phyloP scores from a whole-genome alignment of 2,329 filamentous ascomycete species.

The Dichotomopilus funicola region DNA sequence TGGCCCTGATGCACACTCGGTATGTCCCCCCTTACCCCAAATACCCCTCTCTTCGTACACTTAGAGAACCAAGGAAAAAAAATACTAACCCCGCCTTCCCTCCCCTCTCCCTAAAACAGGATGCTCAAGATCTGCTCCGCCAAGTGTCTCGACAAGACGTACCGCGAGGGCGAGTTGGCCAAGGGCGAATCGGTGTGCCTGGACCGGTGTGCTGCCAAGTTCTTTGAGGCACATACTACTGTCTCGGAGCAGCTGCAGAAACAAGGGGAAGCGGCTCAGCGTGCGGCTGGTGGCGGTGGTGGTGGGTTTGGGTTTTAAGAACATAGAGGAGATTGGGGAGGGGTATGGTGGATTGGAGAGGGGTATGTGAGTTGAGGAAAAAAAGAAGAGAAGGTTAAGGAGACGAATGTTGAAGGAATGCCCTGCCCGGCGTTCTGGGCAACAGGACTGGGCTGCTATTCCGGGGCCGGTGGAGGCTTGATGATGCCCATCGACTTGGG shows the following conservation, averaged over 20 bases:
- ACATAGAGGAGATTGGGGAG: not conserved
- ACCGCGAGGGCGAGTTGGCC: constrained; percentile 94
- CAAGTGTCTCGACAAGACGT: constrained; percentile 89
- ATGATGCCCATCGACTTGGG: no score
- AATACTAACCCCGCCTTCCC: not conserved
- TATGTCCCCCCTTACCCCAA: constrained; percentile 37
- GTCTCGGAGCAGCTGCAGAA: constrained; percentile 94
- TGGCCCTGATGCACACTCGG: constrained; percentile 98
- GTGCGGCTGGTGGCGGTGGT: constrained; percentile 11
- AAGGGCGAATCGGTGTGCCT: constrained; percentile 98
- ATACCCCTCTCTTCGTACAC: not conserved
- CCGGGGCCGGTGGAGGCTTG: no score
- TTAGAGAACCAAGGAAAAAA: not conserved
- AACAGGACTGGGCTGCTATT: no score
- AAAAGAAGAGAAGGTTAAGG: not conserved
- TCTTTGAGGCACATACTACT: constrained; percentile 98
- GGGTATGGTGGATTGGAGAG: not conserved
- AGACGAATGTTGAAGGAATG: no score
- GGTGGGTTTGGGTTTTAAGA: no score
- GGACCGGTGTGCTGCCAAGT: constrained; percentile 94
- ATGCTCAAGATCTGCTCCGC: constrained; percentile 82
- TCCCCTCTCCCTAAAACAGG: constrained; percentile 37
- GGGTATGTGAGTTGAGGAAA: not conserved
- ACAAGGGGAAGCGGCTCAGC: constrained; percentile 62
- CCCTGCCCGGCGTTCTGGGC: no score